These are phyloP conservation scores for Lentinula detonsa DNA, from an alignment of 768 basidiomycete species.

Conservation along the genomic window DNA sequence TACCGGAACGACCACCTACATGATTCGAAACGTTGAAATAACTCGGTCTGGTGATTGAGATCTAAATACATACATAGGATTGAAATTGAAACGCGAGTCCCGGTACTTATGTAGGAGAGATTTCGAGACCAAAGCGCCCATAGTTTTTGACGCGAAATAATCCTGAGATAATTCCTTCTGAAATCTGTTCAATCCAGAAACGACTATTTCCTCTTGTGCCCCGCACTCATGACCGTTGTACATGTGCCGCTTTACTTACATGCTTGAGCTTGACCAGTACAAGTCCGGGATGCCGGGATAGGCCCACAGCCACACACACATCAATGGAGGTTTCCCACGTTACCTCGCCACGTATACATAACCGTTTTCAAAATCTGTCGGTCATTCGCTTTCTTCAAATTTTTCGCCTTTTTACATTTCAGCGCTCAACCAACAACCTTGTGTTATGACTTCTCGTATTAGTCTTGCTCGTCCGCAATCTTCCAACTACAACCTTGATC, in stretches of 20 bases:
- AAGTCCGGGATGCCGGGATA: not conserved
- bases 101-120: too few relatives aligned
- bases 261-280: too few relatives aligned
- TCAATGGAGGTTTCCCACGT: not conserved
- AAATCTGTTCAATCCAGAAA: too few relatives aligned
- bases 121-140: too few relatives aligned
- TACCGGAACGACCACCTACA: constrained; percentile 33
- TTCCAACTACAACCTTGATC: constrained; percentile 59
- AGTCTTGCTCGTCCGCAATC: constrained; percentile 70
- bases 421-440: not conserved
- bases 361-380: not conserved
- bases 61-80: not conserved
- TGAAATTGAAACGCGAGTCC: too few relatives aligned
- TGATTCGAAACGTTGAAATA: constrained; percentile 32
- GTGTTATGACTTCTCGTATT: constrained; percentile 72
- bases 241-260: too few relatives aligned
- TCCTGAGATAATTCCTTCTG: too few relatives aligned
- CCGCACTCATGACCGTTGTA: too few relatives aligned
- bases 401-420: not conserved
- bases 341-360: not conserved
- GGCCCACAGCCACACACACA: not conserved
- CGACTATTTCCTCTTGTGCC: too few relatives aligned
- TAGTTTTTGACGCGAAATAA: too few relatives aligned
- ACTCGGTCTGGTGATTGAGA: constrained; percentile 26
- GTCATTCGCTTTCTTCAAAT: not conserved